Evolutionary conservation across 805 yeast genomes (phyloP), one percentile per base, ranked within the genome.

Genomic region (Candida ponderosae): DNA sequence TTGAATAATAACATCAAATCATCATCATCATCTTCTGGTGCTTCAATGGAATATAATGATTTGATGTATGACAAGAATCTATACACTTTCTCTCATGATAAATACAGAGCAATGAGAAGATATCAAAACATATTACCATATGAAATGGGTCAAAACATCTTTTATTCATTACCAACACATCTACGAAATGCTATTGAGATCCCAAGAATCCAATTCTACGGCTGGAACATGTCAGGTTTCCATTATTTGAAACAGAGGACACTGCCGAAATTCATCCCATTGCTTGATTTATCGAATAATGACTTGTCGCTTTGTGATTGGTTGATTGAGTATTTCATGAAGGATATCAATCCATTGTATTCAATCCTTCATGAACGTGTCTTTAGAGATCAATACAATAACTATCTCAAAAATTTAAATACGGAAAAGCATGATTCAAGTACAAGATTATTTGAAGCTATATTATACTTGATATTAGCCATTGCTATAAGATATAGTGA

Each of bases 141-240:
- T 17, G 66, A 64, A 36, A 46, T 72, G 31, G 71, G 73, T 19
- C 39, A 46, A 17, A 42, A 57, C 11, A 42, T 65, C 40, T 54
- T 54, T 40, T 45, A 57, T 10, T 43, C 60, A 28, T 56, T 74
- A 9, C 44, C 59, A 8, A 55, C 55, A 6, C 60, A 62, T 15
- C 55, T 58, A 39, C 15, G 35, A 6, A 44, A 53, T 18, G 49
- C 57, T 14, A 60, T 74, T 13, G 47, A 56, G 11, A 42, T 70
- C n/a, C 82, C 82, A 5, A 54, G 82, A 33, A 59, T 66, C n/a
- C 81, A 78, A 48, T 70, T 66, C 35, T 78, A 73, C 46, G 82
- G 81, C 14, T 78, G 83, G 82, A 78, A 78, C 50, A 59, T 76
- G 72, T 61, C 70, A n/a, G 83, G 83, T 1, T 66, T 66, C 21